Base-by-base conservation (phyloP, 164 flowering plant species). In the Amborella trichopoda region DNA sequence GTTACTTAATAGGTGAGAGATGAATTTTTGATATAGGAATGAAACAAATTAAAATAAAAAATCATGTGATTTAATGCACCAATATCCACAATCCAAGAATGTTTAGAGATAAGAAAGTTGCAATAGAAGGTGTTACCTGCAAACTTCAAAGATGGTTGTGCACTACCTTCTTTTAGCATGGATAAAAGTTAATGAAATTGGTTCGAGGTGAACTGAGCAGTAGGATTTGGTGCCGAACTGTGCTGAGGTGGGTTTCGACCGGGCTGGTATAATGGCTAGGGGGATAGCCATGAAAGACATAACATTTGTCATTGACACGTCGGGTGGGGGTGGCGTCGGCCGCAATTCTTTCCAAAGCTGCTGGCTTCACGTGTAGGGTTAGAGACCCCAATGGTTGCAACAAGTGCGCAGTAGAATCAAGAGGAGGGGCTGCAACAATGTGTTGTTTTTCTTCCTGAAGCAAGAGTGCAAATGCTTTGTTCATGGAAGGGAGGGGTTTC, bases 251-350 rank as follows among this genome's bases (percentile, higher is more conserved):
- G 34, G 13, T 13, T 13, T 30, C 9, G 13, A 6, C 13, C 34
- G 13, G 13, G 13, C 34, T 30, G n/a, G 6, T 30, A 30, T 30
- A 47, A 47, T 47, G 50, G 17, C 50, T 40, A 30, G 40, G 14
- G 19, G 40, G 50, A 17, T 47, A 47, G 3, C 50, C 39, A 32
- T 30, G 39, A 8, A 47, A 16, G 5, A 8, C 25, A 28, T 44
- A 47, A 20, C 40, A 47, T 10, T 47, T n/a, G 2, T 47, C 50
- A 19, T 47, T 47, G 11, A 17, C 20, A 26, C 50, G 22, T 28
- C 50, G 26, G 26, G 22, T 40, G 33, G 12, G 40, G 28, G 2
- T 17, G 50, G 4, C 26, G 39, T 28, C 3, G 23, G 22, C 18
- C 12, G n/a, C 17, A 1, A 23, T 5, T 13, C 4, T 24, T 8